Percentiles rank a stretch among this genome's conserved stretches.
Evolutionary conservation across 1,284 basidiomycete species (phyloP).

Genomic region (Cutaneotrichosporon dermatis): DNA sequence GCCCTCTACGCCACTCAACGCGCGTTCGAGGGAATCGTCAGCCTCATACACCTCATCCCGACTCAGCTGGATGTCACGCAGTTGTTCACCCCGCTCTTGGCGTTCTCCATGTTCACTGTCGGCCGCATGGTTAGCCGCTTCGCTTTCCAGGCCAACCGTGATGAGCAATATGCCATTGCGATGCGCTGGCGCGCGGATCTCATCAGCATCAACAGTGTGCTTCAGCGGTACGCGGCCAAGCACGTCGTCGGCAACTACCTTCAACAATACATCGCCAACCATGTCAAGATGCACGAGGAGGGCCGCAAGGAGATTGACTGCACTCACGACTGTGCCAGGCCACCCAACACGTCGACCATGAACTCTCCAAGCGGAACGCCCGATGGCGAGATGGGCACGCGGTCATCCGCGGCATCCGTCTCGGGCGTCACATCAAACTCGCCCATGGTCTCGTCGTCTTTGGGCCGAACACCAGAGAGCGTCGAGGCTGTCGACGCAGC

Average conservation of each 20-base stretch:
- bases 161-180: conserved; percentile 23
- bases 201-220: conserved; percentile 19
- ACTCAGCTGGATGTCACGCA: conserved; percentile 38
- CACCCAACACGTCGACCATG: not conserved
- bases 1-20: conserved; percentile 19
- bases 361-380: not conserved
- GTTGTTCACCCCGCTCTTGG: conserved; percentile 30
- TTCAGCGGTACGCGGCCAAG: conserved; percentile 15
- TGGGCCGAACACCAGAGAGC: conserved; percentile 17
- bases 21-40: conserved; percentile 31
- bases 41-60: conserved; percentile 39
- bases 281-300: conserved; percentile 7
- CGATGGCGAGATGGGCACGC: not conserved
- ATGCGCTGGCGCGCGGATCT: conserved; percentile 34
- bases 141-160: conserved; percentile 21
- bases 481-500: conserved; percentile 8
- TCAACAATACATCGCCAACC: conserved; percentile 6
- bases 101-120: conserved; percentile 33
- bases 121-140: conserved; percentile 34
- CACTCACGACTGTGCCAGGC: not conserved
- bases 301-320: not conserved
- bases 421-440: not conserved
- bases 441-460: not conserved
- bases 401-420: not conserved
- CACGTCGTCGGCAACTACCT: conserved; percentile 13